Conservation (phyloP, 306 rosid genomes). For the Vachellia pachyceras region DNA sequence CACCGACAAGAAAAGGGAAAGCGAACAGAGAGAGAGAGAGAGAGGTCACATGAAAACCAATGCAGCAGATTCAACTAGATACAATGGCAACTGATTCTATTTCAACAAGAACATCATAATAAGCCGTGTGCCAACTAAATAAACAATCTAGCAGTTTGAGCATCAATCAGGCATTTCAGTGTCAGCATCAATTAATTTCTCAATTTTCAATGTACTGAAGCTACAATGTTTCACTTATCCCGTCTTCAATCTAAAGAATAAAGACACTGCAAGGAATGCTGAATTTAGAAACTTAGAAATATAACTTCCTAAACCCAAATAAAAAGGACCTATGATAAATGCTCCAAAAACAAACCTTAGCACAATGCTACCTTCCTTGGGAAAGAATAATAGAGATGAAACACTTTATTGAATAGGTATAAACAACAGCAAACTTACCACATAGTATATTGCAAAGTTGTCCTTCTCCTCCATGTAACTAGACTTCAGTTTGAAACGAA, state of each 20-base stretch:
- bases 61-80: background rate
- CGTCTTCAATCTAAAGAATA: constrained; percentile 5
- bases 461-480: constrained; percentile 99
- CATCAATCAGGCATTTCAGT: constrained; percentile 4
- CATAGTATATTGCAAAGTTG: constrained; percentile 88
- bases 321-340: background rate
- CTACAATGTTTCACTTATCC: background rate
- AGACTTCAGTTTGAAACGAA: constrained; percentile 90
- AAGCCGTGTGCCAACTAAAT: background rate
- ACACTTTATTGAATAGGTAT: background rate
- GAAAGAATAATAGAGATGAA: background rate
- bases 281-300: background rate
- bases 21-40: background rate
- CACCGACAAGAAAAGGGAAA: no score
- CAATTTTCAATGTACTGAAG: background rate
- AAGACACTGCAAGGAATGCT: background rate
- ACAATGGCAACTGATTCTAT: background rate
- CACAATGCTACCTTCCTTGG: constrained; percentile 1
- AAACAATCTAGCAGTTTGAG: background rate
- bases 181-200: background rate
- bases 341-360: constrained; percentile 14
- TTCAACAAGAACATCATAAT: constrained; percentile 22
- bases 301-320: background rate
- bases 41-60: constrained; percentile 9
- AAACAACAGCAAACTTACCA: constrained; percentile 58